Percentiles rank a stretch among this genome's conserved stretches.
Conservation (phyloP, 768 basidiomycete genomes). For the Rhodotorula sphaerocarpa region DNA sequence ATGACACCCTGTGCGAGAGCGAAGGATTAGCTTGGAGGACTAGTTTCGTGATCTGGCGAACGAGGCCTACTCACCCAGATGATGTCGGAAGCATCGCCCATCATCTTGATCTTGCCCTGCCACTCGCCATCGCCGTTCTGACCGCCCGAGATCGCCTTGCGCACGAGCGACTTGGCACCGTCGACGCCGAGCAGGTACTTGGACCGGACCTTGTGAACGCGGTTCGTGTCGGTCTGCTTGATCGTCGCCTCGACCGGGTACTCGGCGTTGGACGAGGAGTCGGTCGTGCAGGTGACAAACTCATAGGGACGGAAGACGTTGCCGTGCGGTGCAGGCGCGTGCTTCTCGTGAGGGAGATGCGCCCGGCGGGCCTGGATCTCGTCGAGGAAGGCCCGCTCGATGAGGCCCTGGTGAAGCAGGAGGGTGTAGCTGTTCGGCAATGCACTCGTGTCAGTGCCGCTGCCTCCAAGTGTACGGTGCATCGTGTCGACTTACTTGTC, state of each 20-base stretch:
- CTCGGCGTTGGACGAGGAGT: conserved; percentile 3
- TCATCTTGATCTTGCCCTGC: conserved; percentile 56
- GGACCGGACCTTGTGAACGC: conserved; percentile 27
- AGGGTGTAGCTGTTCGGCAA: conserved; percentile 10
- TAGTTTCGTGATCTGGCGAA: not conserved
- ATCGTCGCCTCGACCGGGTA: conserved; percentile 35
- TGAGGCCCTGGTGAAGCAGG: conserved; percentile 40
- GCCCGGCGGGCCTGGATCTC: conserved; percentile 38
- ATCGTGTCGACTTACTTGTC: conserved; percentile 31
- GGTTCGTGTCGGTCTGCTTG: conserved; percentile 28
- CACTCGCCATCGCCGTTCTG: conserved; percentile 36
- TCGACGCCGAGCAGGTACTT: conserved; percentile 54
- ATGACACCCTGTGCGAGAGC: not conserved
- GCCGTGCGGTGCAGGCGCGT: conserved; percentile 33
- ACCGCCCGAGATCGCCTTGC: conserved; percentile 50
- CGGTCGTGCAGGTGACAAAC: conserved; percentile 37
- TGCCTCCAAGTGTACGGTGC: not conserved
- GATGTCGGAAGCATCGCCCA: conserved; percentile 64
- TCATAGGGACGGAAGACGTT: conserved; percentile 36
- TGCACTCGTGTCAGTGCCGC: not conserved
- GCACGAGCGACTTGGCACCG: conserved; percentile 52
- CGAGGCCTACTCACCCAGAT: no score
- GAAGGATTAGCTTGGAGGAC: not conserved
- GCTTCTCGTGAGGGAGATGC: conserved; percentile 32
- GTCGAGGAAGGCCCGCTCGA: conserved; percentile 38